Evolutionary conservation across 1,284 basidiomycete species (phyloP).

Genomic region (Trichosporon ovoides): DNA sequence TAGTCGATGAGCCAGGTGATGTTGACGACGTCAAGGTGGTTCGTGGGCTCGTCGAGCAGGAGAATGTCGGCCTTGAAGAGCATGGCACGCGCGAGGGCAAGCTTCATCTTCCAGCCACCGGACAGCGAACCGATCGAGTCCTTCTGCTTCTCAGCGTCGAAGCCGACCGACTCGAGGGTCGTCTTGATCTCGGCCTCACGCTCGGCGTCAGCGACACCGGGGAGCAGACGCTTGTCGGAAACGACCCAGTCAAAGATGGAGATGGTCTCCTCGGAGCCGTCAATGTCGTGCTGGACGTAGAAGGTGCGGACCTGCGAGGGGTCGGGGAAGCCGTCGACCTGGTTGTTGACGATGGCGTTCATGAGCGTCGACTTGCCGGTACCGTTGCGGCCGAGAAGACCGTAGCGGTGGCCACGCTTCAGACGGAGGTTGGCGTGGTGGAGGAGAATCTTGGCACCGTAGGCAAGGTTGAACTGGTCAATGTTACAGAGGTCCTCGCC

Average conservation of each 20-base stretch:
- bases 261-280: constrained; percentile 88
- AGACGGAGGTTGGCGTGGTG: constrained; percentile 94
- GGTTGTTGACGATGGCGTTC: constrained; percentile 91
- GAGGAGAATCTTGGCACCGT: constrained; percentile 96
- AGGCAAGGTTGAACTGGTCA: constrained; percentile 89
- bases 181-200: constrained; percentile 59
- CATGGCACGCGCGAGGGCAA: constrained; percentile 96
- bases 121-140: constrained; percentile 86
- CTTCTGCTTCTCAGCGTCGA: constrained; percentile 77
- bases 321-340: constrained; percentile 94
- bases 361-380: constrained; percentile 98
- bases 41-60: constrained; percentile 94
- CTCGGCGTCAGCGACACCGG: constrained; percentile 53
- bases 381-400: constrained; percentile 97
- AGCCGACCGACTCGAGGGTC: constrained; percentile 84
- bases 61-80: constrained; percentile 98
- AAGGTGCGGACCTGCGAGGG: constrained; percentile 83
- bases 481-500: constrained; percentile 94
- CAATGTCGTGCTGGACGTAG: constrained; percentile 99
- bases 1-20: constrained; percentile 96
- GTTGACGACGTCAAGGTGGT: constrained; percentile 96
- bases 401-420: constrained; percentile 97
- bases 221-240: constrained; percentile 73
- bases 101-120: constrained; percentile 99
- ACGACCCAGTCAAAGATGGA: constrained; percentile 86